Evolutionary conservation across 169 alveolate genomes (phyloP), one percentile per base, ranked within the genome.

Genomic region (Plasmodium gonderi): DNA sequence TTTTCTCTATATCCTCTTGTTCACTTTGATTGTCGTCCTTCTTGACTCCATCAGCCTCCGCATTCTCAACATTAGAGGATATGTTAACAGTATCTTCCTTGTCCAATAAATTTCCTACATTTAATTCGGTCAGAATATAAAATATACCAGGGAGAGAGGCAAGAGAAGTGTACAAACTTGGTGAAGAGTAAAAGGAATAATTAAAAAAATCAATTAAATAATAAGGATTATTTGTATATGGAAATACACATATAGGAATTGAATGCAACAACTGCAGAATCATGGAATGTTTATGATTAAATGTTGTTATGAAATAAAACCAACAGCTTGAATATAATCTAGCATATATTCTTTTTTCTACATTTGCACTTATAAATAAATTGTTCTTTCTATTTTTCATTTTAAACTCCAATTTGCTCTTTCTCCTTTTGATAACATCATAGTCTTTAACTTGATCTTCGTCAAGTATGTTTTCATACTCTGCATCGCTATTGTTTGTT

Each of bases 81-180:
- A 20, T 23, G 14, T 2, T 47, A 14, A 2, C 4, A 42, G 1
- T 31, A 42, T 72, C 74, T 14, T 40, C 74, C 45, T 26, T 60
- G 8, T 72, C 47, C 8, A 72, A 17, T 17, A 85, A 20, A 85
- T 85, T n/a, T 14, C 94, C 94, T 7, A 90, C 26, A 72, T 90
- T 90, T 31, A 90, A 67, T 44, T 90, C 82, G 40, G 94, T 90
- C 45, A 90, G 44, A n/a, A 90, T 78, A 51, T 90, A 33, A 64
- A 90, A 90, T 20, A 90, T 90, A 26, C 94, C 94, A 3, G 94
- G 94, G 9, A 90, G 54, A 1, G 94, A 87, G 8, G 94, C 90
- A 33, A 90, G 49, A 12, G 94, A 90, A n/a, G 80, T 44, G 80
- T 90, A 90, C 40, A 90, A 33, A 7, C 80, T 79, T 31, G 51